Base-by-base conservation (phyloP, 1,284 basidiomycete genomes). In the Ceratobasidium sp. region DNA sequence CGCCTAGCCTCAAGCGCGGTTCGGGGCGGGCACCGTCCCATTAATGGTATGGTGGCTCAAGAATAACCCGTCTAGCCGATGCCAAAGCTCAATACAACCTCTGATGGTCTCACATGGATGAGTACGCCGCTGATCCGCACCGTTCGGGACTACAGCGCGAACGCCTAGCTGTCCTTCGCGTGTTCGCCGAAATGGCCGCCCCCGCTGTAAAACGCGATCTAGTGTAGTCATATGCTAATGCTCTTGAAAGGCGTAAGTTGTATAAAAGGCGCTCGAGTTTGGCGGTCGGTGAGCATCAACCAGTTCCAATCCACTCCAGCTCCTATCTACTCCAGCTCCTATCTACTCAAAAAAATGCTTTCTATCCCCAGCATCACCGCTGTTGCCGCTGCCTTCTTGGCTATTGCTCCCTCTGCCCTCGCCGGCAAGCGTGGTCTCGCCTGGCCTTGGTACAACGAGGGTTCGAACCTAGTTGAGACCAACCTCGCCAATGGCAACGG, bases 371-470 rank as follows among this genome's bases (percentile, higher is more conserved):
- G 54, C 14, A 24, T 71, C 22, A 56, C 68, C 31, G 49, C 68
- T n/a, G 3, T 71, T 11, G 56, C 68, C 31, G 43, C 41, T 1
- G 68, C 68, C 1, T 16, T 71, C 6, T 34, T 71, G n/a, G 43
- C 68, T 7, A 43, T 41, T 16, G 56, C 68, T 34, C 68, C 68
- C 24, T 46, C 61, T 31, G 43, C 27, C 11, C 22, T 63, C 37
- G 61, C 41, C 27, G 61, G 41, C n/a, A 63, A 63, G 61, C 61
- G 61, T 29, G 61, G 61, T 16, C 61, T 63, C 29, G 61, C 61
- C 61, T 63, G 61, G 61, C 61, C 61, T 22, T 63, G 61, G 61
- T 63, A 74, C 71, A 63, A 74, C 39, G 71, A 63, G 29, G 59
- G 71, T 31, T 34, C 34, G 34, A 62, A 74, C 27, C 46, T 73